phyloP scores from a whole-genome alignment of 2,329 filamentous ascomycete genomes.

The Cladorrhinum sp. region DNA sequence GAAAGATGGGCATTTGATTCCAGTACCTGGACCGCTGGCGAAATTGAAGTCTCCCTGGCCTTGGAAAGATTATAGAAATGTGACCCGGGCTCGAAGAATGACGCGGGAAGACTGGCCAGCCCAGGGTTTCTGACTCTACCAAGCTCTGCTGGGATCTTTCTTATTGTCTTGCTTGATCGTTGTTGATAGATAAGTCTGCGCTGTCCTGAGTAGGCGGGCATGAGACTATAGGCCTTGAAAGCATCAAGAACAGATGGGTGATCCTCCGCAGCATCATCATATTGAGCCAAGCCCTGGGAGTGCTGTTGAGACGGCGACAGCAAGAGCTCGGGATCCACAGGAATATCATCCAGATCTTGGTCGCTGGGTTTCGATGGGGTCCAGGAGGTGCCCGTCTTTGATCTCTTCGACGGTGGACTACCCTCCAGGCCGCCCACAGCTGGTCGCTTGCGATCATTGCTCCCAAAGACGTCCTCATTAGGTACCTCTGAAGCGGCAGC shows the following conservation, averaged over 20 bases:
- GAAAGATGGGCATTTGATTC: constrained; percentile 41
- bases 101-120: constrained; percentile 27
- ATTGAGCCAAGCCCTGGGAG: neutral
- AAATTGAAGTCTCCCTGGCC: neutral
- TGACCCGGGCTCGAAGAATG: constrained; percentile 21
- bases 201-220: constrained; percentile 18
- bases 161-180: constrained; percentile 16
- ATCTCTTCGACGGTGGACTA: constrained; percentile 17
- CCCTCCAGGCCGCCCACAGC: constrained; percentile 9
- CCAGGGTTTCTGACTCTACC: constrained; percentile 28
- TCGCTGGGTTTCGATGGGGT: neutral
- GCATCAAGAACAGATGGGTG: constrained; percentile 26
- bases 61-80: neutral
- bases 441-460: constrained; percentile 14
- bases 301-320: neutral
- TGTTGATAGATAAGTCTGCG: neutral
- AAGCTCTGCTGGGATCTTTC: constrained; percentile 24
- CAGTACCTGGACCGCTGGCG: constrained; percentile 36
- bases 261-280: constrained; percentile 8
- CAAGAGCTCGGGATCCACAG: constrained; percentile 20
- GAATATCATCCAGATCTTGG: constrained; percentile 12
- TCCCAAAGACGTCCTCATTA: constrained; percentile 18
- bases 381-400: constrained; percentile 3
- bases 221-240: constrained; percentile 27
- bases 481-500: constrained; percentile 6